These are phyloP conservation scores for Vigna reflexopilosa DNA, from an alignment of 306 rosid species.

Conservation along the genomic window DNA sequence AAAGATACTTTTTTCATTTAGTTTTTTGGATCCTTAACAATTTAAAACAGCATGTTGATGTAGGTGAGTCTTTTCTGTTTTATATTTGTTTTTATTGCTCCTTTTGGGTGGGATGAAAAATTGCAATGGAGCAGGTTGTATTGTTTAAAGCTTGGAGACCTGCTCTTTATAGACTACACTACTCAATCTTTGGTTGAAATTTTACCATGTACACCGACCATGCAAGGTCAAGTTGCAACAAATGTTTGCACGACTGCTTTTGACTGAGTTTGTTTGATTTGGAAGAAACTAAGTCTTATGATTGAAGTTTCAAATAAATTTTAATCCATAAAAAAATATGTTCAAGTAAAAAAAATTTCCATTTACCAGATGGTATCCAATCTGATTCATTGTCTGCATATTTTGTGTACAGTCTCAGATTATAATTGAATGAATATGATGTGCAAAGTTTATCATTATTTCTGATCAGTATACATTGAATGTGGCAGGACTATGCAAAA, in stretches of 20 bases:
- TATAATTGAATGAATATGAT: slow-evolving; percentile 5
- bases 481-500: slow-evolving; percentile 93
- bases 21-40: neutral
- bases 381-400: too few species aligned
- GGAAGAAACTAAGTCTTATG: slow-evolving; percentile 7
- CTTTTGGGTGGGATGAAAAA: neutral
- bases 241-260: slow-evolving; percentile 32
- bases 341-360: too few species aligned
- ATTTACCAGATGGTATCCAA: too few species aligned
- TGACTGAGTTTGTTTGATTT: neutral
- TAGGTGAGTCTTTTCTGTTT: neutral
- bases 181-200: neutral
- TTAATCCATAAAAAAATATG: neutral
- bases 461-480: neutral
- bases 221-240: slow-evolving; percentile 26
- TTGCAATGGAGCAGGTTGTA: neutral
- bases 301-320: neutral
- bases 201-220: neutral
- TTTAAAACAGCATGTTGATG: neutral
- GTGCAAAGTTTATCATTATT: neutral
- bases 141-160: neutral
- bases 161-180: neutral
- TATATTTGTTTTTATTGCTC: neutral
- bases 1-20: neutral
- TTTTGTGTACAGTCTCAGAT: neutral